Conservation (phyloP, 1,284 basidiomycete genomes). For the Pulchroboletus neoregius region DNA sequence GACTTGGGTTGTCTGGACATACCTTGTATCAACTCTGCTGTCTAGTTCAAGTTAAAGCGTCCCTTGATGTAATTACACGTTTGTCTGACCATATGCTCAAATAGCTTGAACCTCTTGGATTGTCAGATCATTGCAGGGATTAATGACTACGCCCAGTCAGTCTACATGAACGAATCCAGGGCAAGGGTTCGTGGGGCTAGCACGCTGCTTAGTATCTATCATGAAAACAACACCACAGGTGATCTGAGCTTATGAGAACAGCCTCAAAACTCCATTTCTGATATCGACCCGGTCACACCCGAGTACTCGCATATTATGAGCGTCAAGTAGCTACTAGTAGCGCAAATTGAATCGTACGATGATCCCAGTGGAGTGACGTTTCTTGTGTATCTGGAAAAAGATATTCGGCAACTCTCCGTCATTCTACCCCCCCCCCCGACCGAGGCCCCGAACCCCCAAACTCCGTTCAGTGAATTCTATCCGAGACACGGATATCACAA, state of each 20-base stretch:
- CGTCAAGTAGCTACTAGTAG: not conserved
- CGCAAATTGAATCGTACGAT: not conserved
- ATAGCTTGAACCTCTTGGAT: not conserved
- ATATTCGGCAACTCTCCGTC: not conserved
- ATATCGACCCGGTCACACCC: not conserved
- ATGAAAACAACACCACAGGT: slow-evolving; percentile 1
- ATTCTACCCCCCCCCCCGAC: not conserved
- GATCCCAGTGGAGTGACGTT: not conserved
- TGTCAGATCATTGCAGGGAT: not conserved
- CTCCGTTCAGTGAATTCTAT: not conserved
- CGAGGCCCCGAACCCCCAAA: not conserved
- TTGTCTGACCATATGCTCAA: not conserved
- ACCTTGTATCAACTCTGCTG: slow-evolving; percentile 18
- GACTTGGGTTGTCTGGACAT: slow-evolving; percentile 18
- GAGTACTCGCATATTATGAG: not conserved
- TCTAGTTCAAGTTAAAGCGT: not conserved
- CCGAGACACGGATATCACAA: not conserved
- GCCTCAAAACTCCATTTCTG: not conserved
- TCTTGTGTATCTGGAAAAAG: not conserved
- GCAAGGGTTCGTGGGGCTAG: not conserved
- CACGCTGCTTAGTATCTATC: slow-evolving; percentile 1
- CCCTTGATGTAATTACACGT: not conserved
- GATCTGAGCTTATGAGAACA: not conserved
- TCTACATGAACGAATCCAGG: not conserved
- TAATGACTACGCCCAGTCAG: not conserved